These are phyloP conservation scores for Pestalotiopsis sp. DNA, from an alignment of 2,329 filamentous ascomycete genomes.

Conservation along the genomic window DNA sequence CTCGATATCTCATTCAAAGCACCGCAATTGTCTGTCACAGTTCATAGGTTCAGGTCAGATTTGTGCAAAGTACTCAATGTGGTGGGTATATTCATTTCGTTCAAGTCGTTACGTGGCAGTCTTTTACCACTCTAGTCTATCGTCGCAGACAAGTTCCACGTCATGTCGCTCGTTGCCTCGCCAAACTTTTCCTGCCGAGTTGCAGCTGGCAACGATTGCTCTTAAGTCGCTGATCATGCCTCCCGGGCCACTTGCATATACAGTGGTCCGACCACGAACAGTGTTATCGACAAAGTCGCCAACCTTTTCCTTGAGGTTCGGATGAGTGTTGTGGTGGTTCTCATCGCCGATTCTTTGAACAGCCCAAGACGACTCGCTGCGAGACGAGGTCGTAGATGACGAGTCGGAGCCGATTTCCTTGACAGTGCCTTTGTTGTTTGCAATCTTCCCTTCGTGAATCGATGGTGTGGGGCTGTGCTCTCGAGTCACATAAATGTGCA, in stretches of 20 bases:
- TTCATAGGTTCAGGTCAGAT: no score
- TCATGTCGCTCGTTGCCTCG: slow-evolving; percentile 56
- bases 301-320: slow-evolving; percentile 49
- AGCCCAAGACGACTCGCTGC: slow-evolving; percentile 25
- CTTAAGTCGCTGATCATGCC: slow-evolving; percentile 62
- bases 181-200: slow-evolving; percentile 57
- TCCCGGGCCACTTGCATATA: slow-evolving; percentile 63
- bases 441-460: slow-evolving; percentile 24
- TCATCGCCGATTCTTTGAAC: slow-evolving; percentile 30
- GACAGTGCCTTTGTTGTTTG: slow-evolving; percentile 21
- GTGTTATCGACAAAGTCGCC: slow-evolving; percentile 49
- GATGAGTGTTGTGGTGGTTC: slow-evolving; percentile 37
- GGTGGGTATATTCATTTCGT: background rate
- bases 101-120: background rate
- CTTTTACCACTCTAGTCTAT: slow-evolving; percentile 55
- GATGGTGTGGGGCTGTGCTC: slow-evolving; percentile 36
- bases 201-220: slow-evolving; percentile 52
- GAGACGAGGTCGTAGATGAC: slow-evolving; percentile 20
- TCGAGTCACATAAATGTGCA: slow-evolving; percentile 63
- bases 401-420: slow-evolving; percentile 27
- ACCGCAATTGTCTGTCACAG: no score
- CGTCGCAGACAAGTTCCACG: slow-evolving; percentile 60
- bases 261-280: slow-evolving; percentile 49
- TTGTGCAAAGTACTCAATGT: background rate
- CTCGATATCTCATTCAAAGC: no score